phyloP scores from a whole-genome alignment of 2,329 filamentous ascomycete species.

The Microdochium paspali region DNA sequence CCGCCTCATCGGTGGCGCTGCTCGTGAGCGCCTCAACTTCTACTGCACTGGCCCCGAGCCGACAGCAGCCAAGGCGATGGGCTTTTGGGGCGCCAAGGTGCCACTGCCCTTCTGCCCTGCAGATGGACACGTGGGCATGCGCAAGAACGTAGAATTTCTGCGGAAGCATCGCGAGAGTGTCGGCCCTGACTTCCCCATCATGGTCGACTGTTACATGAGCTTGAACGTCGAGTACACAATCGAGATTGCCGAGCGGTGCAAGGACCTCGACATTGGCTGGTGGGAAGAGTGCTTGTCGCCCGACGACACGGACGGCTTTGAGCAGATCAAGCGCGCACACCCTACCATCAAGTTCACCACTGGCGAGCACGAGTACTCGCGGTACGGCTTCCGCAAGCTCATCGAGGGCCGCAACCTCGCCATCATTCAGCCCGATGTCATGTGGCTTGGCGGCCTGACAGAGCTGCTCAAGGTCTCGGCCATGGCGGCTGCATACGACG shows the following conservation, averaged over 20 bases:
- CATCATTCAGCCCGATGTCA: slow-evolving; percentile 91
- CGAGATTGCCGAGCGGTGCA: slow-evolving; percentile 74
- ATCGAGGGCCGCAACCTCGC: slow-evolving; percentile 87
- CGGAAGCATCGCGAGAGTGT: slow-evolving; percentile 75
- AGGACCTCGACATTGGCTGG: slow-evolving; percentile 87
- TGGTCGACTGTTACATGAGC: slow-evolving; percentile 97
- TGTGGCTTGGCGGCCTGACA: slow-evolving; percentile 93
- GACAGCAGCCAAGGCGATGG: slow-evolving; percentile 69
- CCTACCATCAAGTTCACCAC: slow-evolving; percentile 90
- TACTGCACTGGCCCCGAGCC: slow-evolving; percentile 93
- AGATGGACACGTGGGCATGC: slow-evolving; percentile 71
- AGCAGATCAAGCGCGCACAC: slow-evolving; percentile 81
- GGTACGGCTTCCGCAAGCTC: slow-evolving; percentile 90
- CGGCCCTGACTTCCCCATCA: slow-evolving; percentile 82
- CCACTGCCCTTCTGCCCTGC: slow-evolving; percentile 84
- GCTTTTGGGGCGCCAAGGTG: slow-evolving; percentile 86
- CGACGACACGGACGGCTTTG: slow-evolving; percentile 87
- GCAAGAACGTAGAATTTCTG: slow-evolving; percentile 85
- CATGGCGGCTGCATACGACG: slow-evolving; percentile 86
- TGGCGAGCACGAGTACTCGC: slow-evolving; percentile 90
- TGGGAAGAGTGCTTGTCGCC: slow-evolving; percentile 92
- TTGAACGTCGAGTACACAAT: slow-evolving; percentile 90
- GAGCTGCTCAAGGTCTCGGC: slow-evolving; percentile 84
- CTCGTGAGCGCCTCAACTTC: slow-evolving; percentile 73
- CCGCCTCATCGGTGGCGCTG: slow-evolving; percentile 87